Percentiles rank a stretch among this genome's conserved stretches.
phyloP scores from a whole-genome alignment of 1,139 yeast species.

The Yamadazyma dendronema region DNA sequence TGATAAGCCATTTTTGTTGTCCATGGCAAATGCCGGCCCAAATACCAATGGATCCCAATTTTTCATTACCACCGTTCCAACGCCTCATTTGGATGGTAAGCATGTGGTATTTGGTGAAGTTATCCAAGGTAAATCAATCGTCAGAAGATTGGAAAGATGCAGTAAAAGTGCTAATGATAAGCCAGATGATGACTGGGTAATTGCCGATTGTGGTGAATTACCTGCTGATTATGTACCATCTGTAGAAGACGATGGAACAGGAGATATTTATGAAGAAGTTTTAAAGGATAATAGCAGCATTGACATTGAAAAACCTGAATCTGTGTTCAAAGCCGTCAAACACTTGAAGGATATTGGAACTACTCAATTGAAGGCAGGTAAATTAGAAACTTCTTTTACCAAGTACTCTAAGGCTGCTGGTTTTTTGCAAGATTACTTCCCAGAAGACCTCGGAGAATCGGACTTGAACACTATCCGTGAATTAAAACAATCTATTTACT shows the following conservation, averaged over 20 bases:
- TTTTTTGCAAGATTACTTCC: conserved; percentile 70
- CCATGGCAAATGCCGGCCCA: conserved; percentile 66
- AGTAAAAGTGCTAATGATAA: conserved; percentile 62
- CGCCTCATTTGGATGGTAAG: conserved; percentile 87
- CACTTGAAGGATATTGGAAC: conserved; percentile 82
- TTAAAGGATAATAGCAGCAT: conserved; percentile 72
- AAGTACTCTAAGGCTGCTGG: conserved; percentile 73
- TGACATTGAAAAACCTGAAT: conserved; percentile 55
- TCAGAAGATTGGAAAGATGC: conserved; percentile 71
- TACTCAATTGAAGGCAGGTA: conserved; percentile 62
- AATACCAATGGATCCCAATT: conserved; percentile 45
- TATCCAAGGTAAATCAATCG: conserved; percentile 75
- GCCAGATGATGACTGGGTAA: conserved; percentile 64
- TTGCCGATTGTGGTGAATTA: conserved; percentile 78
- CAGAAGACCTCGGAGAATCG: conserved; percentile 62
- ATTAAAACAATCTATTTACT: conserved; percentile 59
- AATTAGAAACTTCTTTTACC: conserved; percentile 51
- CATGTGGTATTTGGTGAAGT: conserved; percentile 97
- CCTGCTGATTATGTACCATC: conserved; percentile 55
- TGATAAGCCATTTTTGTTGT: conserved; percentile 79
- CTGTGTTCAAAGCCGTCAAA: conserved; percentile 65
- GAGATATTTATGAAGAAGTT: conserved; percentile 78
- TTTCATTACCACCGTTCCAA: conserved; percentile 75
- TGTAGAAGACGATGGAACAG: conserved; percentile 71
- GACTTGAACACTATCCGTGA: conserved; percentile 48